Conservation (phyloP, 192 early-diverging fungal species). For the Geosiphon pyriformis region DNA sequence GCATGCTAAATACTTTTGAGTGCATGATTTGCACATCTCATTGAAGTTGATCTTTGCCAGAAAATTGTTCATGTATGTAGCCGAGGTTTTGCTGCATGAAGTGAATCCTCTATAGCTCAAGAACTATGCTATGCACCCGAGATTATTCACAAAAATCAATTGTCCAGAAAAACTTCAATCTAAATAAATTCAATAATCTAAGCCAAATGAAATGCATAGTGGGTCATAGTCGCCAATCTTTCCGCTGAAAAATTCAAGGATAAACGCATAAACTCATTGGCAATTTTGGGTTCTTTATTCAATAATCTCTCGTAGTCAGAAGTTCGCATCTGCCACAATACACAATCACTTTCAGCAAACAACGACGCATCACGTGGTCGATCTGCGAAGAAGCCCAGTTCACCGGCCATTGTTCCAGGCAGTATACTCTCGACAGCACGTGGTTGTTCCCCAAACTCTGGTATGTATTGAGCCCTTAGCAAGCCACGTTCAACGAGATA, state of each 20-base stretch:
- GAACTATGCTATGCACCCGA: too few species aligned
- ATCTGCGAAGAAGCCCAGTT: conserved; percentile 72
- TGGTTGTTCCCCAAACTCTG: conserved; percentile 35
- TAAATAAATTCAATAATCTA: too few species aligned
- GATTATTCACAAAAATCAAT: too few species aligned
- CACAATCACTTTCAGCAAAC: conserved; percentile 56
- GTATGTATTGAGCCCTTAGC: conserved; percentile 40
- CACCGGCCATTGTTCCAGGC: conserved; percentile 88
- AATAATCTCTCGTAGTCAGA: conserved; percentile 61
- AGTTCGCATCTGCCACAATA: conserved; percentile 72
- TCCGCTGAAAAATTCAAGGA: conserved; percentile 69
- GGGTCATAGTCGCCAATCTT: conserved; percentile 35
- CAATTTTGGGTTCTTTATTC: conserved; percentile 60
- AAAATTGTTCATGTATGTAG: too few species aligned
- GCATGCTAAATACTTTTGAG: too few species aligned
- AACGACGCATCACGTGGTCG: conserved; percentile 51
- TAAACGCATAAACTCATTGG: conserved; percentile 73
- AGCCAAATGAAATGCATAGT: conserved; percentile 37
- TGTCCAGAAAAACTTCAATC: too few species aligned
- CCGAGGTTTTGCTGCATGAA: too few species aligned
- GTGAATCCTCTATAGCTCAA: too few species aligned
- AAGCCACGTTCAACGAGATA: conserved; percentile 75
- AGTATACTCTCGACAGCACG: conserved; percentile 73
- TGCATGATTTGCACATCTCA: too few species aligned
- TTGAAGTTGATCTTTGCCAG: too few species aligned